A percentile compares a stretch with the other conserved stretches of the same genome.
Conservation (phyloP, 805 yeast genomes). For the Wickerhamomyces strasburgensis region DNA sequence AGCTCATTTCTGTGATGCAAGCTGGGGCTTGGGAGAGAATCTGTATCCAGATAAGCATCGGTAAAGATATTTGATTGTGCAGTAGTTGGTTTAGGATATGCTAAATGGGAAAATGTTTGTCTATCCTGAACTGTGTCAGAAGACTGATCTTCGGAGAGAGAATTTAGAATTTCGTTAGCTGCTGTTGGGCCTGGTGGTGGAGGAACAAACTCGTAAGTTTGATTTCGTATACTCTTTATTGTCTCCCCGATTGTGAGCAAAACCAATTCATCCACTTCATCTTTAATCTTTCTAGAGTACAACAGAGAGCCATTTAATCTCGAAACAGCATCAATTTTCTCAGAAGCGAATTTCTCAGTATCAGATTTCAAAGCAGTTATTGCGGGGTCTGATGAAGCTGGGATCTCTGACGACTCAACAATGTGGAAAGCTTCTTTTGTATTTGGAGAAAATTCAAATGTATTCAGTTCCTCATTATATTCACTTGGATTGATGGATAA, state of each 20-base stretch:
- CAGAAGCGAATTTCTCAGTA: slow-evolving; percentile 53
- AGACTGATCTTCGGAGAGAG: slow-evolving; percentile 6
- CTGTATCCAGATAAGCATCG: slow-evolving; percentile 36
- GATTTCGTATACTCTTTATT: slow-evolving; percentile 41
- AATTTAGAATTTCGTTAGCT: not conserved
- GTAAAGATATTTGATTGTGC: slow-evolving; percentile 31
- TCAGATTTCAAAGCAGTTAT: slow-evolving; percentile 59
- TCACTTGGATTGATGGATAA: slow-evolving; percentile 71
- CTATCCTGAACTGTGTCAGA: slow-evolving; percentile 4
- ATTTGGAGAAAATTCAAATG: slow-evolving; percentile 49
- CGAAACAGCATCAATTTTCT: slow-evolving; percentile 64
- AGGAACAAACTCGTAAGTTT: slow-evolving; percentile 17
- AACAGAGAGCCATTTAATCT: slow-evolving; percentile 70
- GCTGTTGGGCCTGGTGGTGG: slow-evolving; percentile 2
- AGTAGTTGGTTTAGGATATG: slow-evolving; percentile 22
- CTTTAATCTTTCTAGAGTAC: slow-evolving; percentile 70
- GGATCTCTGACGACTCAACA: slow-evolving; percentile 33
- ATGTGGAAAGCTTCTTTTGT: slow-evolving; percentile 51
- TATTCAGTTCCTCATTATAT: slow-evolving; percentile 27
- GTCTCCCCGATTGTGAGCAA: slow-evolving; percentile 59
- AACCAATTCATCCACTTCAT: slow-evolving; percentile 71
- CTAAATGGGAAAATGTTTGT: slow-evolving; percentile 10
- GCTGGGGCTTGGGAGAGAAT: slow-evolving; percentile 33
- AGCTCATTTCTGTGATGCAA: slow-evolving; percentile 6
- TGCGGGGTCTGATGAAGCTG: slow-evolving; percentile 61